Base-by-base conservation (phyloP, 2,329 filamentous ascomycete genomes). In the Gnomoniopsis sp. region DNA sequence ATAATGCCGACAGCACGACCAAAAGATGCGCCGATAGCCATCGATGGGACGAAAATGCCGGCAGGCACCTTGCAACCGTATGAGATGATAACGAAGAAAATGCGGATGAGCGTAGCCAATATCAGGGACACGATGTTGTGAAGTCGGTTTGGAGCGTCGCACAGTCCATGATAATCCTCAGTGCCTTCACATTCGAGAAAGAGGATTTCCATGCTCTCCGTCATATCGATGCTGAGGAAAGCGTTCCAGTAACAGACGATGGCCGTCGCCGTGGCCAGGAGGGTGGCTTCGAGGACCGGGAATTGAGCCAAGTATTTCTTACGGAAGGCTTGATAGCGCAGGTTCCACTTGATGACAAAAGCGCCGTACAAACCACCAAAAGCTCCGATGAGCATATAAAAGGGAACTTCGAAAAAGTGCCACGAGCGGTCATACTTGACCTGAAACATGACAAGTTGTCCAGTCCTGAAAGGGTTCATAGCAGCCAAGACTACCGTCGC, bases 361-460 rank as follows among this genome's bases (percentile, higher is more conserved):
- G 93, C 93, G 57, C 95, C 95, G 66, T 99, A 99, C 2, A 98
- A 79, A 6, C 95, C 95, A 44, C 95, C 95, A 66, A 99, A 98
- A 30, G 95, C 82, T 49, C 95, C 95, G 63, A 99, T 86, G 55
- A 96, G 79, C 64, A 96, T 83, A 74, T 96, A 99, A 70, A 98
- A 98, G 26, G 96, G 74, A 3, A 95, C 81, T 71, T 99, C 95
- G 69, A 99, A 99, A 69, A 96, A 96, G 75, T 99, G 95, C 95
- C 95, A 99, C 44, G 90, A 88, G 44, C 93, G 88, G 72, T 98
- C 93, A 70, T 99, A 99, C 67, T 87, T 86, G 68, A 99, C 93
- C 68, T 96, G 93, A 74, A 99, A 99, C 93, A 99, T 98, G 84
- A 99, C 95, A 46, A 99, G 82, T 70, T 99, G 95, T 21, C 95